Evolutionary conservation across 768 basidiomycete genomes (phyloP).

Genomic region (Symmetrospora coprosmae): DNA sequence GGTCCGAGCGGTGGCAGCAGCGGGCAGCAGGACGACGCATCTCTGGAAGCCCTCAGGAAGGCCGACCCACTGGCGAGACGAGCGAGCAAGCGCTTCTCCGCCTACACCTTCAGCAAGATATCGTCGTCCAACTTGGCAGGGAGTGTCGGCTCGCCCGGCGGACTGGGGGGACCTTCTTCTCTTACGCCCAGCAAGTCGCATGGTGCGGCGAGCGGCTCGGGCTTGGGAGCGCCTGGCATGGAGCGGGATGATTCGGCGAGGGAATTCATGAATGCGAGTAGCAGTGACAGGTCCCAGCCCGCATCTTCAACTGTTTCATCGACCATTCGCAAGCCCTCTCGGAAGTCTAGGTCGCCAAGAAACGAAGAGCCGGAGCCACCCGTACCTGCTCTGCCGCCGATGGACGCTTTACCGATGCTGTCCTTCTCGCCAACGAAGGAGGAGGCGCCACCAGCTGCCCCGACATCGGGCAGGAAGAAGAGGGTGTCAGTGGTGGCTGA

Average conservation of each 20-base stretch:
- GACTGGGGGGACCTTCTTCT: too few species aligned
- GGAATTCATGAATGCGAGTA: conserved; percentile 9
- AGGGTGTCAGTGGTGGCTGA: conserved; percentile 11
- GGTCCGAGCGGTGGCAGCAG: too few species aligned
- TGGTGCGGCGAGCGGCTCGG: too few species aligned
- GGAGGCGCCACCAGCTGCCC: background rate
- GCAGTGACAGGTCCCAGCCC: background rate
- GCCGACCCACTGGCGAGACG: conserved; percentile 73
- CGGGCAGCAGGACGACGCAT: conserved; percentile 36
- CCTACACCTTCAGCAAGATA: conserved; percentile 89
- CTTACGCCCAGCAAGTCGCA: too few species aligned
- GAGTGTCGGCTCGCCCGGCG: too few species aligned
- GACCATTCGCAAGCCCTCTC: conserved; percentile 1
- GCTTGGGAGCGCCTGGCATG: background rate
- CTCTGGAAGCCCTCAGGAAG: conserved; percentile 75
- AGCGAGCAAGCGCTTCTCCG: conserved; percentile 89
- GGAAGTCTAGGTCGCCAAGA: too few species aligned
- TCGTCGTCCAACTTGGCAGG: background rate
- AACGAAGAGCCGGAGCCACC: conserved; percentile 32
- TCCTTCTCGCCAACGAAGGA: background rate
- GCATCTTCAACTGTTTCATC: background rate
- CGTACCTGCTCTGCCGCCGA: conserved; percentile 37
- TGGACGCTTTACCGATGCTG: conserved; percentile 18
- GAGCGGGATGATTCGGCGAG: conserved; percentile 10
- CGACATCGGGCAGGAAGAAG: conserved; percentile 1